These are phyloP conservation scores for Fraxinus xanthoxyloides DNA, from an alignment of 305 asterid genomes.

Conservation along the genomic window DNA sequence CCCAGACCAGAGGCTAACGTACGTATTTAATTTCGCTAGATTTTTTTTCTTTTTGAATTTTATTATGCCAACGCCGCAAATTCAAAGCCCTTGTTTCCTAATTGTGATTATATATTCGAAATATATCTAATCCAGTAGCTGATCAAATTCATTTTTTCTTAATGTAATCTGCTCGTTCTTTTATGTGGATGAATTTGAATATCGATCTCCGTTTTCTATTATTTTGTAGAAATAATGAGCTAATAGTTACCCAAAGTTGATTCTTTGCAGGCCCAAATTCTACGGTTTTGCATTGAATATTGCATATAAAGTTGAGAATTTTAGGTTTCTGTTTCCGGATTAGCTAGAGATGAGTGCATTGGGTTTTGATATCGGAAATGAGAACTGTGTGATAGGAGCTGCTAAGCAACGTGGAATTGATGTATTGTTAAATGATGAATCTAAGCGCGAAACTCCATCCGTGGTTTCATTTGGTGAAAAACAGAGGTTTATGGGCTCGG, in stretches of 20 bases:
- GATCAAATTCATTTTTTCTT: not conserved
- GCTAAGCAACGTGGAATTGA: constrained; percentile 86
- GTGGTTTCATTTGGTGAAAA: constrained; percentile 91
- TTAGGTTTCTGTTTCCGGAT: constrained; percentile 24
- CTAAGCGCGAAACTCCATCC: constrained; percentile 81
- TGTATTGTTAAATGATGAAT: constrained; percentile 85
- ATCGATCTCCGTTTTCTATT: not conserved
- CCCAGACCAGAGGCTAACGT: constrained; percentile 21
- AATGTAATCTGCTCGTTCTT: not conserved
- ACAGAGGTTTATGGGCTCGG: constrained; percentile 85
- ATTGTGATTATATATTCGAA: not conserved
- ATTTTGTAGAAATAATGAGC: not conserved
- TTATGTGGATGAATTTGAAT: constrained; percentile 18
- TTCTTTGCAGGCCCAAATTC: constrained; percentile 19
- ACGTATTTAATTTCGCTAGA: not conserved
- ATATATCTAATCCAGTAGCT: constrained; percentile 6
- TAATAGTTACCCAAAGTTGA: not conserved
- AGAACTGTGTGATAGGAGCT: constrained; percentile 85
- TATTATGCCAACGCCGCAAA: constrained; percentile 15
- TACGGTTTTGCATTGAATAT: constrained; percentile 20
- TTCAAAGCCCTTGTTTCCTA: not conserved
- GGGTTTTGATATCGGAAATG: constrained; percentile 95
- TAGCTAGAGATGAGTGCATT: constrained; percentile 68
- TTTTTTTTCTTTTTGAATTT: not conserved
- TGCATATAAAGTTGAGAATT: constrained; percentile 15